Conservation (phyloP, 2,329 filamentous ascomycete genomes). For the Cytospora piceicola region DNA sequence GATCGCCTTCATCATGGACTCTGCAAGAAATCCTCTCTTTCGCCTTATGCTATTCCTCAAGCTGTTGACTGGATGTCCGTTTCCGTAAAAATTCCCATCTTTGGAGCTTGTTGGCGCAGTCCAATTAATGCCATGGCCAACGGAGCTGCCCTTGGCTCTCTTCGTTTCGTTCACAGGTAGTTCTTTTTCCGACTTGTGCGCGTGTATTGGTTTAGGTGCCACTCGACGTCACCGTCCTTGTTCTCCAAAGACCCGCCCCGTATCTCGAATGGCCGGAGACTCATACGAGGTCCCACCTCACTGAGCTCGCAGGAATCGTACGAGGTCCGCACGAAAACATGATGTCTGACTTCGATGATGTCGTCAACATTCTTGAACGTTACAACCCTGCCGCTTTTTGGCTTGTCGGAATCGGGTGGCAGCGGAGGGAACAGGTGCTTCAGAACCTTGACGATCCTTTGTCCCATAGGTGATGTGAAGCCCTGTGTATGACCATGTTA, state of each 20-base stretch:
- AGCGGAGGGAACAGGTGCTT: slow-evolving; percentile 94
- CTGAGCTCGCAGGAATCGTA: slow-evolving; percentile 87
- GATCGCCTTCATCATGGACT: background rate
- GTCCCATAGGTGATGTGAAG: slow-evolving; percentile 79
- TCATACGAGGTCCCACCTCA: slow-evolving; percentile 93
- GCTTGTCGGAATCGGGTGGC: slow-evolving; percentile 70
- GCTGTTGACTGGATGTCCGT: background rate
- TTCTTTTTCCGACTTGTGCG: slow-evolving; percentile 94
- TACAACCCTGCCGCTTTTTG: slow-evolving; percentile 86
- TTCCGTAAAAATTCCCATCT: background rate
- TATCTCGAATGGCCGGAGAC: slow-evolving; percentile 95
- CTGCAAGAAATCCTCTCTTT: background rate
- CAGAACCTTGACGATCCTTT: slow-evolving; percentile 83
- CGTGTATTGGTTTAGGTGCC: slow-evolving; percentile 95
- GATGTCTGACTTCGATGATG: slow-evolving; percentile 85
- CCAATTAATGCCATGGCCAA: background rate
- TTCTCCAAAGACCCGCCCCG: slow-evolving; percentile 89
- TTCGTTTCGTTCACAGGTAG: slow-evolving; percentile 67
- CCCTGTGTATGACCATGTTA: slow-evolving; percentile 48
- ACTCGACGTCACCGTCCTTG: slow-evolving; percentile 94
- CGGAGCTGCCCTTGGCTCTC: background rate
- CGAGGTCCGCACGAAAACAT: slow-evolving; percentile 90
- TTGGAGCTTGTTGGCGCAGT: background rate
- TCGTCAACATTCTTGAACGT: slow-evolving; percentile 96
- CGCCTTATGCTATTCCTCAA: background rate